These are phyloP conservation scores for Trebouxia sp. DNA, from an alignment of 139 green algal species.

Conservation along the genomic window DNA sequence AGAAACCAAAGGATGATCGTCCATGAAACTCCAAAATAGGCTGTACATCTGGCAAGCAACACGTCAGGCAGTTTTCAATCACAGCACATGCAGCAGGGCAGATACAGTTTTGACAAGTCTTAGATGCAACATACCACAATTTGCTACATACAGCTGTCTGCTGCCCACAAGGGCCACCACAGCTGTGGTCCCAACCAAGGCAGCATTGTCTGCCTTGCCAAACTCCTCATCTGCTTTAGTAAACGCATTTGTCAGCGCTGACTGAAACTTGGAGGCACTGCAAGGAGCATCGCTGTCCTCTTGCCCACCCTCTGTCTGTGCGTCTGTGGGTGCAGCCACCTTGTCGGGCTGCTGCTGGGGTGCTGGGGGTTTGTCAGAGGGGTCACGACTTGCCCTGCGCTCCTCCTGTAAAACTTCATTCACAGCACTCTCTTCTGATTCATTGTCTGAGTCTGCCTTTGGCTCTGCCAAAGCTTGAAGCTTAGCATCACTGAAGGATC, in stretches of 20 bases:
- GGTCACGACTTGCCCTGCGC: neutral
- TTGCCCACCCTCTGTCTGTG: neutral
- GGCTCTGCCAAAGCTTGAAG: neutral
- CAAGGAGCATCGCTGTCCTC: neutral
- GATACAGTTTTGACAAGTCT: neutral
- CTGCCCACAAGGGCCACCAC: constrained; percentile 76
- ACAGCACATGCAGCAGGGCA: no score
- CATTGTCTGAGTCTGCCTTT: neutral
- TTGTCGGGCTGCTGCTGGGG: neutral
- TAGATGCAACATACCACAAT: constrained; percentile 61
- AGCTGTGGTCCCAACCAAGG: constrained; percentile 81
- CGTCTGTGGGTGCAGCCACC: neutral
- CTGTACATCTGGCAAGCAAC: no score
- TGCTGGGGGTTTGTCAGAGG: no score
- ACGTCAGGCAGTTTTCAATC: no score
- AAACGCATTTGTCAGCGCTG: constrained; percentile 56
- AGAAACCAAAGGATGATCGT: no score
- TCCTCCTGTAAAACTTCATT: constrained; percentile 9
- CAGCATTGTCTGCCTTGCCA: constrained; percentile 49
- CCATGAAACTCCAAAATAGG: no score
- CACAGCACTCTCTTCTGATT: neutral
- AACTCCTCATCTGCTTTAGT: constrained; percentile 63
- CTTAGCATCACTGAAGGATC: neutral
- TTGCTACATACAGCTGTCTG: constrained; percentile 75
- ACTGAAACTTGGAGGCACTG: constrained; percentile 44